Evolutionary conservation across 2,329 filamentous ascomycete genomes (phyloP).

Genomic region (Penicillium fuscoglaucum): DNA sequence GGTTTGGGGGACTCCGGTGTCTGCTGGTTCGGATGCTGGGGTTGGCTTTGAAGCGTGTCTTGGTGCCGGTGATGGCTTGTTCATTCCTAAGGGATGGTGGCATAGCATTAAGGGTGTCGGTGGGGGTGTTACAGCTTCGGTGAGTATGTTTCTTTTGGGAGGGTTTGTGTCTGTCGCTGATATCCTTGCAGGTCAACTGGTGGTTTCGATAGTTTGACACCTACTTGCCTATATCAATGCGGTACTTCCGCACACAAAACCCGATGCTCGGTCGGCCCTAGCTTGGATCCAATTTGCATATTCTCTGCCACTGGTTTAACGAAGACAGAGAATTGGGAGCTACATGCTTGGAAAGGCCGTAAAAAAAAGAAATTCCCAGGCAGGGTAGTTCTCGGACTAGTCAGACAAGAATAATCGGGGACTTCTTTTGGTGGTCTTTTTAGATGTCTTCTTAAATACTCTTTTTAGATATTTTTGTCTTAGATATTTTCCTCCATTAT

Average conservation of each 20-base stretch:
- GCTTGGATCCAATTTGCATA: background rate
- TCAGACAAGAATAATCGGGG: background rate
- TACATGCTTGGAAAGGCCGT: background rate
- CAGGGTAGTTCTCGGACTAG: background rate
- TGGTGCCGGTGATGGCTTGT: conserved; percentile 67
- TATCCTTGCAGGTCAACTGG: conserved; percentile 64
- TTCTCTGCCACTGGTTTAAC: background rate
- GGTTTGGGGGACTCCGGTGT: conserved; percentile 61
- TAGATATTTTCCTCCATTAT: too few species aligned
- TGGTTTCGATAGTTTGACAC: conserved; percentile 64
- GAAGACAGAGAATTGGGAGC: background rate
- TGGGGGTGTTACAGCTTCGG: conserved; percentile 58
- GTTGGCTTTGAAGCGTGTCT: conserved; percentile 56
- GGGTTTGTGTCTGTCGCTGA: background rate
- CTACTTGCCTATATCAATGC: background rate
- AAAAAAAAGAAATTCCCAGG: background rate
- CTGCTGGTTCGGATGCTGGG: conserved; percentile 27
- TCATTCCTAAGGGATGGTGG: conserved; percentile 84
- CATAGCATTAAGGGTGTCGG: conserved; percentile 72
- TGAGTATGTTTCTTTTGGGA: conserved; percentile 35
- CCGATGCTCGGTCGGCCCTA: background rate
- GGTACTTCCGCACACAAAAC: background rate
- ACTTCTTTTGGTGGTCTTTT: too few species aligned
- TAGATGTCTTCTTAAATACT: too few species aligned
- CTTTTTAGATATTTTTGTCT: too few species aligned